A percentile compares a stretch with the other conserved stretches of the same genome.
phyloP scores from a whole-genome alignment of 1,139 yeast species.

The Pichia sp. region DNA sequence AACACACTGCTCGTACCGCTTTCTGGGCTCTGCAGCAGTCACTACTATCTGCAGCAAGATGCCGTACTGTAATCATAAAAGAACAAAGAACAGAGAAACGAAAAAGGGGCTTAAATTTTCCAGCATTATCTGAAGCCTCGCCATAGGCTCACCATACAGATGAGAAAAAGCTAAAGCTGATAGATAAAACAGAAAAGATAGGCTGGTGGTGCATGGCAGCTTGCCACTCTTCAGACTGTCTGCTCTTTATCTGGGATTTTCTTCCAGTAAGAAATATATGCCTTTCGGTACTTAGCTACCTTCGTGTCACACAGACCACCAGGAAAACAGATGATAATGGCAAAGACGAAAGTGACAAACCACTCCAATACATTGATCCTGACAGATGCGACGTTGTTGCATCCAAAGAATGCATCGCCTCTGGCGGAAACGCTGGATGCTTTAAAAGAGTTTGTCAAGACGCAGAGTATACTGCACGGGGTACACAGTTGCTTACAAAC shows the following conservation, averaged over 20 bases:
- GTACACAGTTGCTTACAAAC: slow-evolving; percentile 23
- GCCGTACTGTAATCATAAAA: too few species aligned
- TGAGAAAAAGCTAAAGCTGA: too few species aligned
- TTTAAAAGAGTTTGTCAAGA: slow-evolving; percentile 19
- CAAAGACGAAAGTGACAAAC: neutral
- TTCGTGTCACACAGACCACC: neutral
- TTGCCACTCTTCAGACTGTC: too few species aligned
- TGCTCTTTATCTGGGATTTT: too few species aligned
- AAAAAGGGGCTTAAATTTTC: neutral
- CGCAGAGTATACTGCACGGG: slow-evolving; percentile 13
- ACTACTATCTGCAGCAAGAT: too few species aligned
- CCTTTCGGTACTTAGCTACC: too few species aligned
- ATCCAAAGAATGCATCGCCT: slow-evolving; percentile 22
- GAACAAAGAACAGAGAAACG: neutral
- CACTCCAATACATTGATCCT: slow-evolving; percentile 28
- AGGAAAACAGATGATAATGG: neutral
- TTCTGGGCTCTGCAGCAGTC: too few species aligned
- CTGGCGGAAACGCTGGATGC: slow-evolving; percentile 23
- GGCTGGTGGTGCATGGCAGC: too few species aligned
- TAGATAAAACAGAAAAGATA: too few species aligned
- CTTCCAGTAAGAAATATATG: too few species aligned
- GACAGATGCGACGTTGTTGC: slow-evolving; percentile 25
- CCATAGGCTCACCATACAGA: too few species aligned
- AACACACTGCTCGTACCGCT: too few species aligned
- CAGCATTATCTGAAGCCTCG: neutral